phyloP scores from a whole-genome alignment of 768 basidiomycete genomes.

The Chalciporus pseudorubinellus region DNA sequence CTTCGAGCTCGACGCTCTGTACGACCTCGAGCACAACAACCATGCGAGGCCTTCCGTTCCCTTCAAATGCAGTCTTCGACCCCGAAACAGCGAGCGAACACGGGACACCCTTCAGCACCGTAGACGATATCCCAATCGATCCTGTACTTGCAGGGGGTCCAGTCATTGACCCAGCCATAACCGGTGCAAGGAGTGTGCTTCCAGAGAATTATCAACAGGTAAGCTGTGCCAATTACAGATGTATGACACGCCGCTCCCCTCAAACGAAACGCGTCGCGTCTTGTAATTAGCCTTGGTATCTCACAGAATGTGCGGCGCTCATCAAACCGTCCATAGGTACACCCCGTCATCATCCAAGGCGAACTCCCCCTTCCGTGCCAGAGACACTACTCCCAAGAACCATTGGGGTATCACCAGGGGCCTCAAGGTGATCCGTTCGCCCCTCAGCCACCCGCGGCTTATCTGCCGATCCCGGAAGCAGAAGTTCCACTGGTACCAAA shows the following conservation, averaged over 20 bases:
- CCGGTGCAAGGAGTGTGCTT: conserved; percentile 26
- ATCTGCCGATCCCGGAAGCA: conserved; percentile 46
- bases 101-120: conserved; percentile 55
- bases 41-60: conserved; percentile 65
- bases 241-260: conserved; percentile 21
- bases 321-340: conserved; percentile 22
- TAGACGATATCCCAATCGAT: conserved; percentile 77
- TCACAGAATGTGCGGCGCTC: conserved; percentile 19
- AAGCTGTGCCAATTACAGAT: conserved; percentile 29
- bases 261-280: conserved; percentile 77
- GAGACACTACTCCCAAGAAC: conserved; percentile 30
- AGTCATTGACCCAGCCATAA: conserved; percentile 53
- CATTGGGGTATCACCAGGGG: conserved; percentile 62
- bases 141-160: conserved; percentile 56
- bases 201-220: conserved; percentile 33
- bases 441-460: conserved; percentile 54
- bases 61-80: conserved; percentile 40
- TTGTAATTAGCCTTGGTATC: conserved; percentile 36
- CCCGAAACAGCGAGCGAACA: conserved; percentile 59
- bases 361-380: conserved; percentile 14
- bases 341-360: conserved; percentile 32
- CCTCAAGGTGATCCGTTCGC: conserved; percentile 85
- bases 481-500: conserved; percentile 42
- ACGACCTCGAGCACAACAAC: conserved; percentile 8
- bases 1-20: conserved; percentile 15